Base-by-base conservation (phyloP, 371 early-diverging fungal species). In the Vairimorpha necatrix region DNA sequence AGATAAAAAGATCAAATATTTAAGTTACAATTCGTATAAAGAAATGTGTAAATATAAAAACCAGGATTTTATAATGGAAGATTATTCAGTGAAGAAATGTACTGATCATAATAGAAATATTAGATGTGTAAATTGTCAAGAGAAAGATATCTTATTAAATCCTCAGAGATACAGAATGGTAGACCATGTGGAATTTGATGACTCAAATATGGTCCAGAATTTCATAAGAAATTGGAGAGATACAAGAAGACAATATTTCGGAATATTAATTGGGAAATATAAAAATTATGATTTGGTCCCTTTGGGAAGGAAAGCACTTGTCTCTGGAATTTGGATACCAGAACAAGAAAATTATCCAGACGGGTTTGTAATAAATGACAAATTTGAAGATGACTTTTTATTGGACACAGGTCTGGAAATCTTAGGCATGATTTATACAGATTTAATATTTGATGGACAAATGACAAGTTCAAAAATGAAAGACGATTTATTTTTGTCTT, bases 171-270 rank as follows among this genome's bases (percentile, higher is more conserved):
- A 92, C 85, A 89, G 99, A 63, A 89, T 93, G 89, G 94, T 96
- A 1, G 99, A 98, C 82, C 95, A 97, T 83, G 89, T 98, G 39
- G 96, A 96, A 85, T 94, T 98, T 84, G 91, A 95, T n/a, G 88
- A 88, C 13, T 85, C 90, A 2, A 81, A 83, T 13, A 77, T 94
- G n/a, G 88, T 98, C 20, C 93, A 97, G 72, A 85, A 86, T 33
- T 91, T 96, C 80, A 86, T 97, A 65, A 84, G 87, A 42, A 91
- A 87, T 78, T 95, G 95, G 95, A 88, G 93, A 63, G 75, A 86
- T 18, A 90, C 92, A 30, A 92, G 93, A 18, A 86, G 84, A 53
- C 96, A 97, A 84, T 89, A 94, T 14, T 89, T 94, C 78, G 96
- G 94, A 11, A 90, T 90, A 75, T 82, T 98, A 72, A 92, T 92